A percentile compares a stretch with the other conserved stretches of the same genome.
phyloP scores from a whole-genome alignment of 2,329 filamentous ascomycete species.

The Graphium sp. region DNA sequence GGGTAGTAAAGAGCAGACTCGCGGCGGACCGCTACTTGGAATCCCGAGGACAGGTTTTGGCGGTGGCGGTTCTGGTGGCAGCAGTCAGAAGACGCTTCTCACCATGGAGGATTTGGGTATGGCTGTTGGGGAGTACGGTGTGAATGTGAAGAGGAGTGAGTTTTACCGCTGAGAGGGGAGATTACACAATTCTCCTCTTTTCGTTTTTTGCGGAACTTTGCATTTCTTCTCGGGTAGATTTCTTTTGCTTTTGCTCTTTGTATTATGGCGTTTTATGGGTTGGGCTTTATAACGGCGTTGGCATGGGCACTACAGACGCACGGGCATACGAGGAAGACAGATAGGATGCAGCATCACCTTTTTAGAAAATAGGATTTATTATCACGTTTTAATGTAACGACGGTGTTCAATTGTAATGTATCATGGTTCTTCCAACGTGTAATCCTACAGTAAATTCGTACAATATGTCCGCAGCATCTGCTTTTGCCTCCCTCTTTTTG shows the following conservation, averaged over 20 bases:
- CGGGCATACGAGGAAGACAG: too few relatives aligned
- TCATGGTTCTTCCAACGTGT: not conserved
- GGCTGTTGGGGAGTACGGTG: constrained; percentile 94
- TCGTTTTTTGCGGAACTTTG: too few relatives aligned
- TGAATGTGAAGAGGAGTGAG: constrained; percentile 93
- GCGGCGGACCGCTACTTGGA: constrained; percentile 45
- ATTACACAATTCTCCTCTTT: not conserved
- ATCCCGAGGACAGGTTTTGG: constrained; percentile 68
- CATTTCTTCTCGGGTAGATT: constrained; percentile 5
- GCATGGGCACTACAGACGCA: too few relatives aligned
- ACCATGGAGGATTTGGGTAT: constrained; percentile 99
- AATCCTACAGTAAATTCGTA: too few relatives aligned
- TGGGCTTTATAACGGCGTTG: not conserved
- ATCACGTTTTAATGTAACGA: not conserved
- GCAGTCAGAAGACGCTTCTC: constrained; percentile 80
- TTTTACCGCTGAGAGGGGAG: constrained; percentile 56
- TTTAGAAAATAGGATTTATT: not conserved
- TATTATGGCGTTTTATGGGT: not conserved
- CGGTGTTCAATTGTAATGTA: not conserved
- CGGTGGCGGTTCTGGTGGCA: constrained; percentile 76
- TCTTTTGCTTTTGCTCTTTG: constrained; percentile 1
- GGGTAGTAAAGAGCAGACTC: constrained; percentile 40
- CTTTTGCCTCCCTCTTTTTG: too few relatives aligned
- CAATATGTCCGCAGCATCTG: too few relatives aligned
- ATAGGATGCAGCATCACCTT: too few relatives aligned